phyloP scores from a whole-genome alignment of 805 yeast species.

The Ogataea trehalophila region DNA sequence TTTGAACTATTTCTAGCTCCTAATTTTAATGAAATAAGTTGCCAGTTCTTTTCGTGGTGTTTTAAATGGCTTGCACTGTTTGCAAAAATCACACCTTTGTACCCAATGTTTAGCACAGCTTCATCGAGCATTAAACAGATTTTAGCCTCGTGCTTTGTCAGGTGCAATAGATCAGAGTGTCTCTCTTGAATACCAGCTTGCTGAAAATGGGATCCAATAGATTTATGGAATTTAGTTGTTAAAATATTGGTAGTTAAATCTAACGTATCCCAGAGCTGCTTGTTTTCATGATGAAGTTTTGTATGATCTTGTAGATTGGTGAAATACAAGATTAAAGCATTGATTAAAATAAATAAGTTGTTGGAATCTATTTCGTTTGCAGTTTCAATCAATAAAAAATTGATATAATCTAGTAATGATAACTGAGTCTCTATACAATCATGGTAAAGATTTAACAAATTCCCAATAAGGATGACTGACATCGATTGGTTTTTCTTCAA shows the following conservation, averaged over 20 bases:
- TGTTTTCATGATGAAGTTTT: not conserved
- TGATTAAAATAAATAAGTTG: slow-evolving; percentile 14
- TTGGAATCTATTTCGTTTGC: slow-evolving; percentile 3
- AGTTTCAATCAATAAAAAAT: slow-evolving; percentile 19
- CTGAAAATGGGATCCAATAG: slow-evolving; percentile 10
- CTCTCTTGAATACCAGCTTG: slow-evolving; percentile 3
- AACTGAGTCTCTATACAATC: not conserved
- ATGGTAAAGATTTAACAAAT: slow-evolving; percentile 6
- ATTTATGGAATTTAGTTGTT: slow-evolving; percentile 13
- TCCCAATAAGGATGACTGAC: slow-evolving; percentile 11
- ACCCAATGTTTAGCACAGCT: slow-evolving; percentile 14
- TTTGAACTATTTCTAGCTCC: not conserved
- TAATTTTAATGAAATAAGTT: slow-evolving; percentile 12
- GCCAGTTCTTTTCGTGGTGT: slow-evolving; percentile 16
- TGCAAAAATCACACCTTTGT: slow-evolving; percentile 14
- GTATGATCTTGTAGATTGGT: slow-evolving; percentile 6
- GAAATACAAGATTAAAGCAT: slow-evolving; percentile 11
- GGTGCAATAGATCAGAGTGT: slow-evolving; percentile 7
- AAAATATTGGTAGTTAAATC: slow-evolving; percentile 21
- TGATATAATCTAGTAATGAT: slow-evolving; percentile 20
- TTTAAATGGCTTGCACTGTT: slow-evolving; percentile 4
- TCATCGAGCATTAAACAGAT: slow-evolving; percentile 16
- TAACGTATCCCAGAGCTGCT: slow-evolving; percentile 14
- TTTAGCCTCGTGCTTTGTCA: slow-evolving; percentile 9
- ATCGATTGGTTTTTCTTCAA: slow-evolving; percentile 8